Percentiles rank a stretch among this genome's conserved stretches.
Conservation (phyloP, 139 green algal genomes). For the Closterium sp. region DNA sequence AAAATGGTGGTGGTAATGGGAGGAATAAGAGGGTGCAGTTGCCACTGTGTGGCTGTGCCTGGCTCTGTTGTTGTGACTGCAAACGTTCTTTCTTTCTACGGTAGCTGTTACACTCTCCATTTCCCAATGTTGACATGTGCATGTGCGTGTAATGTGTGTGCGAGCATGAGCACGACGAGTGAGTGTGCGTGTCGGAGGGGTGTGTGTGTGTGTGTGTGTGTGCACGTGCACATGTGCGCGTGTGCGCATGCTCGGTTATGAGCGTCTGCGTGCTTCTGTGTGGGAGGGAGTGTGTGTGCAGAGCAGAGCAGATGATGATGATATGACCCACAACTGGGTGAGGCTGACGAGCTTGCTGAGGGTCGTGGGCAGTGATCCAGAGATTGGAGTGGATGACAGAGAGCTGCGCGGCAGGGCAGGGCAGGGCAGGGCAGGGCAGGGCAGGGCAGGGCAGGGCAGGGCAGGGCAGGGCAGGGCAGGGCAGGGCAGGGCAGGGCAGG, state of each 20-base stretch:
- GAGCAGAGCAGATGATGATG: no score
- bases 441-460: no score
- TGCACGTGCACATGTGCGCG: background rate
- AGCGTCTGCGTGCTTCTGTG: background rate
- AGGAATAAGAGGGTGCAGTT: background rate
- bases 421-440: no score
- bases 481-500: no score
- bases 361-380: background rate
- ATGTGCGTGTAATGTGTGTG: no score
- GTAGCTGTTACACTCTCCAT: background rate
- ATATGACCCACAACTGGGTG: background rate
- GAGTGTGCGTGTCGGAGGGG: no score
- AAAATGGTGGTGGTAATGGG: background rate
- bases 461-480: no score
- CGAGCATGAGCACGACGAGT: no score
- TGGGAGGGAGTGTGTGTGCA: background rate
- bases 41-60: background rate
- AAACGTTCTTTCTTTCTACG: background rate
- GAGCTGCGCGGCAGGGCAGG: background rate
- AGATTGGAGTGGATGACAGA: background rate
- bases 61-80: background rate
- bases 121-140: background rate
- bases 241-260: no score
- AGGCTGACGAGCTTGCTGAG: background rate
- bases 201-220: background rate